Conservation (phyloP, 148 eudicot genomes). For the Euryodendron excelsum region DNA sequence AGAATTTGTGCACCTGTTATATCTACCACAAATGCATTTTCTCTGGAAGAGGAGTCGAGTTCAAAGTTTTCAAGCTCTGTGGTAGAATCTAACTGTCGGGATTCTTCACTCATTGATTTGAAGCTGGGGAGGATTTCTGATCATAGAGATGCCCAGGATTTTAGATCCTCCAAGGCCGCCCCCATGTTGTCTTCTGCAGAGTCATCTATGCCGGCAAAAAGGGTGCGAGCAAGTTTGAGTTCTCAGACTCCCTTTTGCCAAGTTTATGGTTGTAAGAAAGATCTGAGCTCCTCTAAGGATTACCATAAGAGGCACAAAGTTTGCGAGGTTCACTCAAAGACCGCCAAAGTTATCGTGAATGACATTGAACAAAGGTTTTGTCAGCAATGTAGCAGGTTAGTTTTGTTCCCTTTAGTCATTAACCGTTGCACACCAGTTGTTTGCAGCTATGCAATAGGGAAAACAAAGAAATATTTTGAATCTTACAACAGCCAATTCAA, state of each 20-base stretch:
- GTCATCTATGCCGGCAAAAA: conserved; percentile 41
- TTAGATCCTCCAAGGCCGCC: conserved; percentile 24
- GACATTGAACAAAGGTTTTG: conserved; percentile 84
- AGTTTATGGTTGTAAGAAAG: conserved; percentile 74
- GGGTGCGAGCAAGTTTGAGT: conserved; percentile 33
- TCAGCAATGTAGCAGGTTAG: conserved; percentile 97
- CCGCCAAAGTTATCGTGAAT: conserved; percentile 71
- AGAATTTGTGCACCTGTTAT: conserved; percentile 20
- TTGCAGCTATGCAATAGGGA: neutral
- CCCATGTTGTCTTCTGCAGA: conserved; percentile 33
- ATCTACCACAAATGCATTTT: conserved; percentile 28
- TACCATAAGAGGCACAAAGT: conserved; percentile 89
- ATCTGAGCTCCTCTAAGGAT: conserved; percentile 68
- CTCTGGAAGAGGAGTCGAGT: conserved; percentile 39
- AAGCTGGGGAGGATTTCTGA: conserved; percentile 54
- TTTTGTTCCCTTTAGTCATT: conserved; percentile 11
- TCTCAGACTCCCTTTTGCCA: conserved; percentile 54
- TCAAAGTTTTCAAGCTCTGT: conserved; percentile 38
- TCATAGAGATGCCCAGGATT: too few relatives aligned
- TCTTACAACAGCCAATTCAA: neutral
- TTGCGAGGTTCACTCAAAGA: conserved; percentile 84
- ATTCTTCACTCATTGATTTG: conserved; percentile 47
- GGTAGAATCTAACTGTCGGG: conserved; percentile 42
- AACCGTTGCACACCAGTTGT: neutral
- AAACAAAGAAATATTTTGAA: neutral